Conservation (phyloP, 371 early-diverging fungal species). For the Gilbertella persicaria region DNA sequence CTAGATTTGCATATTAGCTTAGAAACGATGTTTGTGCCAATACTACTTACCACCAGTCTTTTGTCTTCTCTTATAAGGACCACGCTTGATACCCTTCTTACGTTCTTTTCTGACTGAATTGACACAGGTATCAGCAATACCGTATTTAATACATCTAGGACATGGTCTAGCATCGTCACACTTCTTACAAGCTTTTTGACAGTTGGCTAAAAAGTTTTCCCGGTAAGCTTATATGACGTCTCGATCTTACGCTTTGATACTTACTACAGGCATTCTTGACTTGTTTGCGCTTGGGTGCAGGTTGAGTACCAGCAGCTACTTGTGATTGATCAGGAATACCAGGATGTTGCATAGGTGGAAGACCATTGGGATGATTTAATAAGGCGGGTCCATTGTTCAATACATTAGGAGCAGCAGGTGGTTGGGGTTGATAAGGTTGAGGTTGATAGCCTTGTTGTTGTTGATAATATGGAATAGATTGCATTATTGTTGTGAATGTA, state of each 20-base stretch:
- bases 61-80: constrained; percentile 76
- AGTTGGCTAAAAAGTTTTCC: constrained; percentile 61
- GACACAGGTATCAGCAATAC: constrained; percentile 72
- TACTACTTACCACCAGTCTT: constrained; percentile 30
- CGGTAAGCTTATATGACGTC: too few species aligned
- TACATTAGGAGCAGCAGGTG: constrained; percentile 12
- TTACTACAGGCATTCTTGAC: constrained; percentile 56
- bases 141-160: constrained; percentile 80
- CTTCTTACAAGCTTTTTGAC: constrained; percentile 93
- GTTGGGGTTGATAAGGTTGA: constrained; percentile 31
- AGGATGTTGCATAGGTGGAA: constrained; percentile 39
- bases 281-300: constrained; percentile 44
- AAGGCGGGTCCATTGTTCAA: constrained; percentile 24
- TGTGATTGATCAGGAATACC: constrained; percentile 24
- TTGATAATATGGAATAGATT: constrained; percentile 40
- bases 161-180: constrained; percentile 91
- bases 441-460: constrained; percentile 36
- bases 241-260: constrained; percentile 4
- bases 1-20: constrained; percentile 1
- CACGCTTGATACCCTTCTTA: constrained; percentile 83
- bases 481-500: constrained; percentile 28
- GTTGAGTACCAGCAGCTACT: constrained; percentile 12
- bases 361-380: constrained; percentile 28
- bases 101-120: constrained; percentile 86
- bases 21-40: not conserved